Base-by-base conservation (phyloP, 1,284 basidiomycete species). In the Leccinum colubrinum region DNA sequence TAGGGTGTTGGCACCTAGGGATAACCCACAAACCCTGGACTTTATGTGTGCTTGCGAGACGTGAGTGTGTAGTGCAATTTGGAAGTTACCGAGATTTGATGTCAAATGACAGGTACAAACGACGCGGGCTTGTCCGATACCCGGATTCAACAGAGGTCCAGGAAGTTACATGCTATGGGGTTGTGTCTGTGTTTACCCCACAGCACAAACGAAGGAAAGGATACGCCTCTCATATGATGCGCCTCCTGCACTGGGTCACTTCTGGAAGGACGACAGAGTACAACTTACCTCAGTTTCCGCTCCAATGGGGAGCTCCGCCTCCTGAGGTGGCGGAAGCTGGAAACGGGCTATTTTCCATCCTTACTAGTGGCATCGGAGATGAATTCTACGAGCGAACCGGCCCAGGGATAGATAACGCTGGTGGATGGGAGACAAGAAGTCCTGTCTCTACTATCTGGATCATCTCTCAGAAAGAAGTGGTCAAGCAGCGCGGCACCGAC, bases 291-390 rank as follows among this genome's bases (percentile, higher is more conserved):
- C 62, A 70, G 4, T 81, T 81, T 66, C 80, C 80, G 6, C 51
- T 65, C 1, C 67, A 64, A 41, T 81, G 79, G 80, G 80, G 80
- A 8, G 43, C 70, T 7, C 76, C 77, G 12, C 78, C 78, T 6
- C 67, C 59, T 20, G 61, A 63, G 52, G 62, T 66, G 11, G 33
- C 55, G 3, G 61, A 64, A 12, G 61, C 72, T 5, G 69, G 74
- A 9, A 68, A 77, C 54, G 80, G 72, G 1, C 62, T 68, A 5
- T 83, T 86, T 65, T 86, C 85, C 2, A 79, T 80, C 9, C 74
- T 90, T 5, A 90, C 85, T 73, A 89, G 86, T 68, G 87, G 88
- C 65, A 75, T 90, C 30, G 87, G 87, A 3, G 62, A 65, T 6
- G 67, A 77, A 0, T 86, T 87, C 69, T 90, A 90, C 70, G 65